These are phyloP conservation scores for Globisporangium abappressorium DNA, from an alignment of 352 stramenopile species.

Conservation along the genomic window DNA sequence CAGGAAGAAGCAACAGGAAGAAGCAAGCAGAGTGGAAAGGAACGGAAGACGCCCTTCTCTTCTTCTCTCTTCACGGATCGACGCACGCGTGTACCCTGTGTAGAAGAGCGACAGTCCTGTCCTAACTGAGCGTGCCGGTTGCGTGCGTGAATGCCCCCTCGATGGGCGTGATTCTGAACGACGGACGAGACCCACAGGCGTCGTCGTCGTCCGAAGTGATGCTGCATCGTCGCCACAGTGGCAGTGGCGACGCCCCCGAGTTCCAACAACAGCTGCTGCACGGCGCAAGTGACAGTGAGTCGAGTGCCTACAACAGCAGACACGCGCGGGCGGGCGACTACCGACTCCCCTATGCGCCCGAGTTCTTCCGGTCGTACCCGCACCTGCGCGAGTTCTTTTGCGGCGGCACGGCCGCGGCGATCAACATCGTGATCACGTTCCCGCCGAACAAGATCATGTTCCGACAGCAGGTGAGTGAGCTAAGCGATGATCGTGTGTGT, in stretches of 20 bases:
- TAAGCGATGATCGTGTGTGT: background rate
- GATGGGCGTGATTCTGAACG: conserved; percentile 18
- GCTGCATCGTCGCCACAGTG: background rate
- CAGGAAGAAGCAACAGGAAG: background rate
- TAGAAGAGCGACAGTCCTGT: too few species aligned
- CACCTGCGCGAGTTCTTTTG: conserved; percentile 82
- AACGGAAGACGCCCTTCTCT: background rate
- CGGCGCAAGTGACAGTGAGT: background rate
- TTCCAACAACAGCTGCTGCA: background rate
- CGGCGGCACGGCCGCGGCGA: conserved; percentile 72
- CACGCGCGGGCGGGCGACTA: background rate
- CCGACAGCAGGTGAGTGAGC: conserved; percentile 82
- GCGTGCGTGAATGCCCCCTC: background rate
- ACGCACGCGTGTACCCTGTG: background rate
- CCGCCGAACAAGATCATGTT: conserved; percentile 91
- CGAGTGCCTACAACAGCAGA: background rate
- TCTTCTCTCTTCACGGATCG: background rate
- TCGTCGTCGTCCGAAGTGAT: background rate
- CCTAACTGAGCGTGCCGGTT: background rate
- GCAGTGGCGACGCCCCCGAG: background rate
- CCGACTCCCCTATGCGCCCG: conserved; percentile 5
- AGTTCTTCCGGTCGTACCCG: conserved; percentile 54
- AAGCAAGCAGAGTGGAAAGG: background rate
- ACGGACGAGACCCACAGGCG: conserved; percentile 8
- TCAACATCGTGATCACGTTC: conserved; percentile 89